Percentiles rank a stretch among this genome's conserved stretches.
These are phyloP conservation scores for Aureobasidium sp. DNA, from an alignment of 2,329 filamentous ascomycete species.

Conservation along the genomic window DNA sequence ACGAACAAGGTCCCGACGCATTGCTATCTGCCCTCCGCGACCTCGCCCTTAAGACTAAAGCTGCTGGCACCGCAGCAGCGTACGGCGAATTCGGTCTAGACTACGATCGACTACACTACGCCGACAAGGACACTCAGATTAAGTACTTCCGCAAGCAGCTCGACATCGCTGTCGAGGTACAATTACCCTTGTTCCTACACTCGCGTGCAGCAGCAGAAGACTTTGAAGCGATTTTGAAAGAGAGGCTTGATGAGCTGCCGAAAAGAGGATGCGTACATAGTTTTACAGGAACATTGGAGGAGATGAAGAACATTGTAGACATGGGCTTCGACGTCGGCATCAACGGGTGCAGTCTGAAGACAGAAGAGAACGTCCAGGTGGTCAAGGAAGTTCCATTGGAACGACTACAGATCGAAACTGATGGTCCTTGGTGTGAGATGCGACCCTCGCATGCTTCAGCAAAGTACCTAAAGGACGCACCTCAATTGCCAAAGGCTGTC, in stretches of 20 bases:
- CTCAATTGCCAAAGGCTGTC: slow-evolving; percentile 68
- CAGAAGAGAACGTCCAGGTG: slow-evolving; percentile 78
- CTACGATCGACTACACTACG: slow-evolving; percentile 85
- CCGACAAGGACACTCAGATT: slow-evolving; percentile 69
- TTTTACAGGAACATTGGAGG: slow-evolving; percentile 81
- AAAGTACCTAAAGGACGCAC: slow-evolving; percentile 62
- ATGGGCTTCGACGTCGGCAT: slow-evolving; percentile 86
- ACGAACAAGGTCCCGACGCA: slow-evolving; percentile 50
- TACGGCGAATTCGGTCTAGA: slow-evolving; percentile 96
- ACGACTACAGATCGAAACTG: slow-evolving; percentile 86
- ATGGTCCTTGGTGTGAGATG: slow-evolving; percentile 96
- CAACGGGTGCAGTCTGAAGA: slow-evolving; percentile 96
- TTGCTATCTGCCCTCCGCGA: slow-evolving; percentile 54
- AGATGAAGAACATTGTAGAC: slow-evolving; percentile 73
- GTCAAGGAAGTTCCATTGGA: slow-evolving; percentile 73
- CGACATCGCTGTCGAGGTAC: slow-evolving; percentile 65
- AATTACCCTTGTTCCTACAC: slow-evolving; percentile 86
- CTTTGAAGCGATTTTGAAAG: slow-evolving; percentile 66
- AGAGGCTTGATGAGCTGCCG: slow-evolving; percentile 47
- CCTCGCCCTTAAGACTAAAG: slow-evolving; percentile 56
- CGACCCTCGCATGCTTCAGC: slow-evolving; percentile 80
- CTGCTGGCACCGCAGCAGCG: slow-evolving; percentile 58
- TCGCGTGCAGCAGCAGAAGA: slow-evolving; percentile 80
- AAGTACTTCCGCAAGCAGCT: slow-evolving; percentile 82
- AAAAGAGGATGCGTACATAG: slow-evolving; percentile 79